phyloP scores from a whole-genome alignment of 176 grass and related monocot genomes.

The Coix lacrymajobi region DNA sequence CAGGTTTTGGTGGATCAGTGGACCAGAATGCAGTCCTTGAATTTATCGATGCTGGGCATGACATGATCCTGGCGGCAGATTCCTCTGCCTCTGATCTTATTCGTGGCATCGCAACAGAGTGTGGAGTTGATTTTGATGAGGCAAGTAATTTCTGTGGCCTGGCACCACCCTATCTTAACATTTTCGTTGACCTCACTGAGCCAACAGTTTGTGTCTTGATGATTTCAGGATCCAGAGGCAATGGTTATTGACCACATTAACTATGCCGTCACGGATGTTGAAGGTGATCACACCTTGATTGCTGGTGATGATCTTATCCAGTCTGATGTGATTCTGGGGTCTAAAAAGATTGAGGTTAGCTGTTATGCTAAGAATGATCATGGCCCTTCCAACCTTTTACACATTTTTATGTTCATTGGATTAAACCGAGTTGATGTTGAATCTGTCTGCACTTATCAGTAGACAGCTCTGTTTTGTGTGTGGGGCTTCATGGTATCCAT shows the following conservation, averaged over 20 bases:
- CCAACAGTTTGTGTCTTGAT: not conserved
- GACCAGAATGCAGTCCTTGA: conserved; percentile 76
- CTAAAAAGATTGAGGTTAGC: conserved; percentile 69
- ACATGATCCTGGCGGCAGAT: conserved; percentile 86
- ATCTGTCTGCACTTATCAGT: not conserved
- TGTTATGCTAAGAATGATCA: not conserved
- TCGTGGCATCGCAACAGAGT: conserved; percentile 84
- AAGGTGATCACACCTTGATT: conserved; percentile 88
- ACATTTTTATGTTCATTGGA: not conserved
- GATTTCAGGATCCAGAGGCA: conserved; percentile 64
- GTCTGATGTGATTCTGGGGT: conserved; percentile 77
- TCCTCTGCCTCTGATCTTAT: conserved; percentile 86
- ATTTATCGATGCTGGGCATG: conserved; percentile 82
- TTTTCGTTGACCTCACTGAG: conserved; percentile 6
- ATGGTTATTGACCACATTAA: conserved; percentile 86
- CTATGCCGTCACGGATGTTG: conserved; percentile 66
- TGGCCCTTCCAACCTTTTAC: not conserved
- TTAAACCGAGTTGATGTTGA: not conserved
- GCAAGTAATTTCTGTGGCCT: conserved; percentile 35
- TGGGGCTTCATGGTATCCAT: not conserved
- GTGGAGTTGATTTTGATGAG: conserved; percentile 96
- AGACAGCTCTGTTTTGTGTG: not conserved
- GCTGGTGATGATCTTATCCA: conserved; percentile 72
- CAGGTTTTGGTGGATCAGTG: conserved; percentile 87
- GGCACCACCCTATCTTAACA: not conserved